Conservation (phyloP, 352 stramenopile species). For the Blastocystis sp. region DNA sequence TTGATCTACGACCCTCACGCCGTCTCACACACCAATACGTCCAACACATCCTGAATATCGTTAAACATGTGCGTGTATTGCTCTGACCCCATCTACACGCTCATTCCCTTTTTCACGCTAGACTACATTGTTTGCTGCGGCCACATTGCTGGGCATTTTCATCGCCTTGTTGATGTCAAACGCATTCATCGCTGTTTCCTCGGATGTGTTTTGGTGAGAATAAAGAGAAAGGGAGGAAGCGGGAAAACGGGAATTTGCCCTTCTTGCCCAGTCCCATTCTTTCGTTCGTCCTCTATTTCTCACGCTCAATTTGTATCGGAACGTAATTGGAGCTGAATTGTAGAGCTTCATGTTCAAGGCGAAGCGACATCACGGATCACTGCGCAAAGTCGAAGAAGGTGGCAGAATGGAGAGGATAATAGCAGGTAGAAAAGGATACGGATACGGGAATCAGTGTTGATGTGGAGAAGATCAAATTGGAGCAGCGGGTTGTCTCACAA, state of each 20-base stretch:
- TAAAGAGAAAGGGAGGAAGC: conserved; percentile 11
- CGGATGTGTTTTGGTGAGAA: not conserved
- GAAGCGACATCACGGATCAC: conserved; percentile 35
- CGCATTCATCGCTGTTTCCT: conserved; percentile 25
- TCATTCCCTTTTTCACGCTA: not conserved
- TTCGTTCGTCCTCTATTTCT: not conserved
- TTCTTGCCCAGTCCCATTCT: not conserved
- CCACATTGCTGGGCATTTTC: not conserved
- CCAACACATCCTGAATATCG: conserved; percentile 49
- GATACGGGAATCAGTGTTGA: conserved; percentile 40
- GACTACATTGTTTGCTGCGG: not conserved
- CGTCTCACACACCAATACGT: not conserved
- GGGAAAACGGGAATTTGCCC: conserved; percentile 30
- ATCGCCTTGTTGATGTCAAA: conserved; percentile 10
- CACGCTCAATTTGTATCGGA: not conserved
- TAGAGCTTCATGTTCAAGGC: conserved; percentile 42
- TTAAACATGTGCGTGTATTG: conserved; percentile 59
- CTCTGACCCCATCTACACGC: conserved; percentile 4
- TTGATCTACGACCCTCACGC: conserved; percentile 5
- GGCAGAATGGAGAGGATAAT: not conserved
- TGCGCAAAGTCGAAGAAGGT: conserved; percentile 44
- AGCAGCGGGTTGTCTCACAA: not conserved
- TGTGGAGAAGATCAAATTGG: conserved; percentile 17
- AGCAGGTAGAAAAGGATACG: not conserved
- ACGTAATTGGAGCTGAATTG: not conserved